Evolutionary conservation across 2,329 filamentous ascomycete genomes (phyloP).

Genomic region (Fusarium sulawesiense): DNA sequence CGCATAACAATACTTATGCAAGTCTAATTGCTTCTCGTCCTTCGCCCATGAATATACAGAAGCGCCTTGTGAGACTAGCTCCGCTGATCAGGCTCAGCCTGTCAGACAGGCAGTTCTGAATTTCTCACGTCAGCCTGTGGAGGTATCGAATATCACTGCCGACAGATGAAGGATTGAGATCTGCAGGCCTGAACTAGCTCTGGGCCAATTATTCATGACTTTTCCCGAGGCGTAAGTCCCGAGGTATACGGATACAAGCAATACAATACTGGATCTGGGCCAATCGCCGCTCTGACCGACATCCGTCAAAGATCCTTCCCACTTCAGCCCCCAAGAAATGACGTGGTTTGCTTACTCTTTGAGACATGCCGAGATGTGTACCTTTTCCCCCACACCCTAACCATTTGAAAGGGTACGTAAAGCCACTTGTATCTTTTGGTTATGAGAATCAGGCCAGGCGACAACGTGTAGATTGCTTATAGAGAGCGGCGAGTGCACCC

Average conservation of each 20-base stretch:
- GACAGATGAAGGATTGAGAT: background rate
- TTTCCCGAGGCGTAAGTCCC: too few species aligned
- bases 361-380: background rate
- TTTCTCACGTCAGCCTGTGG: background rate
- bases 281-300: background rate
- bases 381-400: too few species aligned
- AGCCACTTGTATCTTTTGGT: too few species aligned
- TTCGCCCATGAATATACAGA: too few species aligned
- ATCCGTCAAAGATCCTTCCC: background rate
- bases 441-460: rapidly evolving
- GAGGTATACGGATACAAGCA: too few species aligned
- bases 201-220: background rate
- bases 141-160: background rate
- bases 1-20: too few species aligned
- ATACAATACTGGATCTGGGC: background rate
- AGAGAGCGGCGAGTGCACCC: background rate
- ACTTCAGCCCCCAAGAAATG: background rate
- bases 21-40: too few species aligned
- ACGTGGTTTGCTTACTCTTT: background rate
- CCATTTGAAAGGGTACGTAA: too few species aligned
- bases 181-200: background rate
- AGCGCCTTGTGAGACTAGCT: rapidly evolving
- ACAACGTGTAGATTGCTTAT: too few species aligned
- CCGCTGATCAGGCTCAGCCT: background rate
- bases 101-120: too few species aligned